Percentiles rank a stretch among this genome's conserved stretches.
These are phyloP conservation scores for Fistulinella prunicolor DNA, from an alignment of 768 basidiomycete genomes.

Conservation along the genomic window DNA sequence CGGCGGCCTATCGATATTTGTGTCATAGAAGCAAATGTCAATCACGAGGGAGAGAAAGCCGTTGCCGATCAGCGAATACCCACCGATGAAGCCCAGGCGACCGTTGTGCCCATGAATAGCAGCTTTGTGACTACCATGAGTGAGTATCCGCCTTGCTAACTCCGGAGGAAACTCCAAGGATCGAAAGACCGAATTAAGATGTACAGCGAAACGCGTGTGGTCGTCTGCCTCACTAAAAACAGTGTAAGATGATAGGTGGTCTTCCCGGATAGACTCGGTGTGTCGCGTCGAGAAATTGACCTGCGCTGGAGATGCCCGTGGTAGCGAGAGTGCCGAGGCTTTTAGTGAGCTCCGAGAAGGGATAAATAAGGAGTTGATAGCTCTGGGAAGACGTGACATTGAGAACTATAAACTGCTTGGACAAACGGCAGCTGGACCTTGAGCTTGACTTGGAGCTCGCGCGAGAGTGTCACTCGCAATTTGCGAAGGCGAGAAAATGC, in stretches of 20 bases:
- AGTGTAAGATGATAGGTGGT: constrained; percentile 1
- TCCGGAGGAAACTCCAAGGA: constrained; percentile 69
- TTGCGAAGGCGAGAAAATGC: constrained; percentile 6
- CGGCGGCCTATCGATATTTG: constrained; percentile 55
- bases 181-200: constrained; percentile 61
- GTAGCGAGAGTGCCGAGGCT: constrained; percentile 9
- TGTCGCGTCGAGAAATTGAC: constrained; percentile 17
- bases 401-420: not conserved
- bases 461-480: not conserved
- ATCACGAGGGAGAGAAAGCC: not conserved
- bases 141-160: constrained; percentile 69
- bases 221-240: constrained; percentile 5
- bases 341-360: constrained; percentile 11
- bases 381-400: constrained; percentile 24
- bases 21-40: not conserved
- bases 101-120: constrained; percentile 69
- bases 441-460: constrained; percentile 9
- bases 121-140: constrained; percentile 71
- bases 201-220: constrained; percentile 40
- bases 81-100: constrained; percentile 70
- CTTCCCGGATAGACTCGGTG: not conserved
- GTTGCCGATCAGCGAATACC: not conserved
- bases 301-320: constrained; percentile 11
- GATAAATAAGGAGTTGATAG: constrained; percentile 10
- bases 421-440: not conserved